Conservation (phyloP, 768 basidiomycete genomes). For the Xanthoconium stramineum region DNA sequence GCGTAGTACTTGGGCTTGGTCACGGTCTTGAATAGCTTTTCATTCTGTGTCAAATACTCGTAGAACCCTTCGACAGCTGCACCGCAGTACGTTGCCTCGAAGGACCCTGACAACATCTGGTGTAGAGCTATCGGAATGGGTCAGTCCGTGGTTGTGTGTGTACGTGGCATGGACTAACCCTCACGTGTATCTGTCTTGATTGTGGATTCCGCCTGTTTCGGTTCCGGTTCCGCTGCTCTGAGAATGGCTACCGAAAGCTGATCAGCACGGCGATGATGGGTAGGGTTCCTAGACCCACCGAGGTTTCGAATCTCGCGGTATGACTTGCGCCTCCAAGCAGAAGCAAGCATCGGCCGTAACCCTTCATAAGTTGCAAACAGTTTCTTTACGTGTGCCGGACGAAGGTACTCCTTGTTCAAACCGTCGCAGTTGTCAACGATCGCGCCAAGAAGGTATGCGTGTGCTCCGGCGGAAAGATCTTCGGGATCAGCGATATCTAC, state of each 20-base stretch:
- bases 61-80: constrained; percentile 15
- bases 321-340: constrained; percentile 1
- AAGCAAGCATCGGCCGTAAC: neutral
- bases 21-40: neutral
- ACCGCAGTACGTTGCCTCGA: neutral
- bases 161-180: neutral
- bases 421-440: neutral
- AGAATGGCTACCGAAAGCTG: neutral
- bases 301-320: constrained; percentile 8
- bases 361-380: neutral
- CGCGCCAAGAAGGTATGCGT: neutral
- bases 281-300: neutral
- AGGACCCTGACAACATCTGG: neutral
- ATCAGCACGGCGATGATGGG: neutral
- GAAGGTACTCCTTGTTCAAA: neutral
- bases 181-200: neutral
- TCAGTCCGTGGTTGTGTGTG: neutral
- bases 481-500: neutral
- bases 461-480: neutral
- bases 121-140: neutral
- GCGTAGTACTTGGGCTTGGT: neutral
- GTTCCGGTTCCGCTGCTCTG: neutral
- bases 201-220: neutral
- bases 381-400: fast-evolving
- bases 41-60: constrained; percentile 15